These are phyloP conservation scores for Colletotrichum acutatum DNA, from an alignment of 2,329 filamentous ascomycete genomes.

Conservation along the genomic window DNA sequence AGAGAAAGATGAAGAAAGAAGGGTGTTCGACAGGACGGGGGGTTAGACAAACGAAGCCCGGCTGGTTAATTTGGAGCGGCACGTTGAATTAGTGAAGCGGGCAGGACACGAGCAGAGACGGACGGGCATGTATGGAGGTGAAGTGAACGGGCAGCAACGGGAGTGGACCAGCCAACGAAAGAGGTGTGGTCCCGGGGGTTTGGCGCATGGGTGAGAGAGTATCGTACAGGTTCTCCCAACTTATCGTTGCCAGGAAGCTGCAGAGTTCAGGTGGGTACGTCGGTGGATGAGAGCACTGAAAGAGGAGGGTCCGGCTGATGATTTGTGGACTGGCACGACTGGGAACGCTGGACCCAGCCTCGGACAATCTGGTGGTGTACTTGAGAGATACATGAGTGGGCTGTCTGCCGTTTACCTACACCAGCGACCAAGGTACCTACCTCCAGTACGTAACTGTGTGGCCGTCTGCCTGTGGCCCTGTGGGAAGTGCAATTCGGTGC, in stretches of 20 bases:
- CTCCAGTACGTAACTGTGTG: too few relatives aligned
- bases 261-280: neutral
- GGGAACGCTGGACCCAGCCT: slow-evolving; percentile 6
- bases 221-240: slow-evolving; percentile 1
- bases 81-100: slow-evolving; percentile 19
- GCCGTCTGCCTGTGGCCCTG: too few relatives aligned
- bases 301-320: neutral
- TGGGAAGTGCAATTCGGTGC: slow-evolving; percentile 2
- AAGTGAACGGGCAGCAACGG: slow-evolving; percentile 26
- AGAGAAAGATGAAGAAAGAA: neutral
- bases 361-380: neutral
- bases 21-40: neutral
- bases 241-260: slow-evolving; percentile 1
- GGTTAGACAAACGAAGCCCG: slow-evolving; percentile 2
- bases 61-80: neutral
- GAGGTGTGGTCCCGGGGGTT: slow-evolving; percentile 4
- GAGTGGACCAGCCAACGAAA: slow-evolving; percentile 8
- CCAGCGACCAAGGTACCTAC: neutral
- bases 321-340: neutral
- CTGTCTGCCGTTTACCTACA: neutral
- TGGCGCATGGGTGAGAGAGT: neutral
- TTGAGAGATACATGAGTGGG: slow-evolving; percentile 10
- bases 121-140: slow-evolving; percentile 19
- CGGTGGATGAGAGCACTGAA: neutral
- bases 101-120: neutral